Conservation (phyloP, 1,284 basidiomycete species). For the Austroboletus novae-zelandiae region DNA sequence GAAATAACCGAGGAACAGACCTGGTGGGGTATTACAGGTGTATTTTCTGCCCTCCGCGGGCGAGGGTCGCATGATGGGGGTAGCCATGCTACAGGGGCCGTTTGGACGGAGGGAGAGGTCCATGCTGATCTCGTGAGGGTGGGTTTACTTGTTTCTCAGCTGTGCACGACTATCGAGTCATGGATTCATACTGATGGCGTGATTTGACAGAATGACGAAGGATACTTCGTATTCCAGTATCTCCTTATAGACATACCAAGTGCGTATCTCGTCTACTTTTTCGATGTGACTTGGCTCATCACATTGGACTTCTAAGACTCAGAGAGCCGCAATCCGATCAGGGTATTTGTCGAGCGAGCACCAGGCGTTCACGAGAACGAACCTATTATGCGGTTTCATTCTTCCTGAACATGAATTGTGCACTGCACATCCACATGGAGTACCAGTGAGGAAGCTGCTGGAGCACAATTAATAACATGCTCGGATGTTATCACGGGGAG, state of each 20-base stretch:
- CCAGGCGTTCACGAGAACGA: constrained; percentile 69
- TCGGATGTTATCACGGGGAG: constrained; percentile 17
- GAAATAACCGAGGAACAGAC: constrained; percentile 39
- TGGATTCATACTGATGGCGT: constrained; percentile 9
- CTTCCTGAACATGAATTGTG: constrained; percentile 27
- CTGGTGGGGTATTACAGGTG: constrained; percentile 56
- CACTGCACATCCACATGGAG: constrained; percentile 9
- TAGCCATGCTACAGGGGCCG: constrained; percentile 34
- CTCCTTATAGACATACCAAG: constrained; percentile 77
- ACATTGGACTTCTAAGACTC: constrained; percentile 43
- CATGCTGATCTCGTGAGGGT: constrained; percentile 76
- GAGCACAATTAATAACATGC: constrained; percentile 8
- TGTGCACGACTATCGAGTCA: background rate
- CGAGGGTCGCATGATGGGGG: constrained; percentile 35
- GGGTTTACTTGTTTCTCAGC: constrained; percentile 25
- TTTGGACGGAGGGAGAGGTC: constrained; percentile 73
- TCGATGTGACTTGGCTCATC: constrained; percentile 1
- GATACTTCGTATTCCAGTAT: constrained; percentile 76
- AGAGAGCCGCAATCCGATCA: constrained; percentile 55
- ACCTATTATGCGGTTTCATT: constrained; percentile 65
- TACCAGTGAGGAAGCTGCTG: constrained; percentile 6
- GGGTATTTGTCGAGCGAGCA: constrained; percentile 69
- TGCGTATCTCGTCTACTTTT: constrained; percentile 38
- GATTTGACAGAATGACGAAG: constrained; percentile 59
- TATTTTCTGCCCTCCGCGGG: constrained; percentile 66